Conservation (phyloP, 257 asterid species). For the Ajuga chamaepitys region DNA sequence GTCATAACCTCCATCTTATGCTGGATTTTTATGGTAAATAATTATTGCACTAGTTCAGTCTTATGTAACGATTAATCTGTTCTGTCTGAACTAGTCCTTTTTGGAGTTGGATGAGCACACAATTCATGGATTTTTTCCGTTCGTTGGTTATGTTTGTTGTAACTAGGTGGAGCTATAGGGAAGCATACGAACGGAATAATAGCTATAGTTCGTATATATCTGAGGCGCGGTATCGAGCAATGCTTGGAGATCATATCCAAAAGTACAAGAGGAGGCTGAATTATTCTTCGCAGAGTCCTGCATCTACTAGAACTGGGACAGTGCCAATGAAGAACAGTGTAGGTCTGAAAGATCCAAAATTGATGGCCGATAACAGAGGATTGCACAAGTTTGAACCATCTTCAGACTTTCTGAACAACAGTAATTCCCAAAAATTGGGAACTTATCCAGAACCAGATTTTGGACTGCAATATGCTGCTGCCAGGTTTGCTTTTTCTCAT, state of each 20-base stretch:
- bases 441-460: constrained; percentile 46
- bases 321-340: constrained; percentile 37
- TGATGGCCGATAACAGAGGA: constrained; percentile 50
- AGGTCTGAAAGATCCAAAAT: constrained; percentile 53
- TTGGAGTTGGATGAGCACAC: no score
- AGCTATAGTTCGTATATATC: constrained; percentile 54
- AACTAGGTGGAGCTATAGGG: constrained; percentile 46
- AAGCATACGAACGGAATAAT: constrained; percentile 49
- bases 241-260: constrained; percentile 93
- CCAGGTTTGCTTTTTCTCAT: constrained; percentile 48
- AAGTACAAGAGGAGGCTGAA: constrained; percentile 74
- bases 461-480: constrained; percentile 51
- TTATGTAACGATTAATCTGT: no score
- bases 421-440: no score
- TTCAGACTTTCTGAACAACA: no score
- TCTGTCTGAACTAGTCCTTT: no score
- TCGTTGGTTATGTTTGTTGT: constrained; percentile 9
- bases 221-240: constrained; percentile 78
- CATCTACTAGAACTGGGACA: no score
- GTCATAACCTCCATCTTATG: no score
- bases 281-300: constrained; percentile 54
- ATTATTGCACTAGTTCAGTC: no score
- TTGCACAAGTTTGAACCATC: no score
- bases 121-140: no score
- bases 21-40: no score